phyloP scores from a whole-genome alignment of 345 rosid species.

The Eucalyptus cloeziana region DNA sequence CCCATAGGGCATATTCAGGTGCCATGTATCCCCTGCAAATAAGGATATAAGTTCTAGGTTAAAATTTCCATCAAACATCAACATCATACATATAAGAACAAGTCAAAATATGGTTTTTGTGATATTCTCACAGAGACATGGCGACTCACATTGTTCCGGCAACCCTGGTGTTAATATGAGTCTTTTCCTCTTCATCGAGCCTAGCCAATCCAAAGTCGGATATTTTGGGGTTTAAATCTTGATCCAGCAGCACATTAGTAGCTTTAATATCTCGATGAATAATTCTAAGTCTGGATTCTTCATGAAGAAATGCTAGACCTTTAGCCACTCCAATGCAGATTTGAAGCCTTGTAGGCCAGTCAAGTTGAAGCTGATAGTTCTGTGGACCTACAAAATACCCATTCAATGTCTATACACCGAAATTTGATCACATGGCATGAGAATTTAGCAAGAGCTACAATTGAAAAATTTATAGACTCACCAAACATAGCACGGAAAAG shows the following conservation, averaged over 20 bases:
- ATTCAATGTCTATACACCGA: neutral
- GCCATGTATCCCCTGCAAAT: slow-evolving; percentile 29
- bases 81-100: neutral
- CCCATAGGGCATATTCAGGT: slow-evolving; percentile 32
- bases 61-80: neutral
- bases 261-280: slow-evolving; percentile 65
- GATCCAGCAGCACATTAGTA: slow-evolving; percentile 43
- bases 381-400: slow-evolving; percentile 1
- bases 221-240: slow-evolving; percentile 40
- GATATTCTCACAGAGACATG: neutral
- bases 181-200: slow-evolving; percentile 27
- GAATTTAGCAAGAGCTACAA: neutral
- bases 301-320: slow-evolving; percentile 53
- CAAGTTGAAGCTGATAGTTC: slow-evolving; percentile 9
- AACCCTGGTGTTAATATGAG: slow-evolving; percentile 43
- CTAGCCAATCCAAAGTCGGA: slow-evolving; percentile 65
- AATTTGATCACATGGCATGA: neutral
- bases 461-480: slow-evolving; percentile 5
- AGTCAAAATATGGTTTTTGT: neutral
- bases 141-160: slow-evolving; percentile 57
- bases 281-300: slow-evolving; percentile 36
- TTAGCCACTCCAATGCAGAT: slow-evolving; percentile 49
- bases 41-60: neutral
- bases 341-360: slow-evolving; percentile 34
- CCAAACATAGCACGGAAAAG: slow-evolving; percentile 45